Evolutionary conservation across 2,329 filamentous ascomycete species (phyloP), one percentile per base, ranked within the genome.

Genomic region (Colletotrichum sp.): DNA sequence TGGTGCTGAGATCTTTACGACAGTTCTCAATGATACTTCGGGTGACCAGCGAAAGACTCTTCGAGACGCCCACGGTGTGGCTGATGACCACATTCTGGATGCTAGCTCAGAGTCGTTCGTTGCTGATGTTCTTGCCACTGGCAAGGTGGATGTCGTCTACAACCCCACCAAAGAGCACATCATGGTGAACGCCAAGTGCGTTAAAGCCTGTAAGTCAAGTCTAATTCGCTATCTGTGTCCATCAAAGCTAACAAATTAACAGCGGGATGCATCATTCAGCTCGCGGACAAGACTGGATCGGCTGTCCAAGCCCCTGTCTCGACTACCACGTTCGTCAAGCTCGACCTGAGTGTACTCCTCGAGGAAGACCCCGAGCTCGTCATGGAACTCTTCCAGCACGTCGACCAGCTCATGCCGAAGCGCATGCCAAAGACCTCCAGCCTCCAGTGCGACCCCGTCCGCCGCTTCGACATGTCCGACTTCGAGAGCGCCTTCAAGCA

Each of bases 1-100:
- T 8, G 87, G 84, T 1, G 85, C 84, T 10, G 81, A 85, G 4
- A 78, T 91, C 3, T 88, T 87, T 70, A 83, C 82, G 3, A 89
- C 86, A 0, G 84, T 88, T 1, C 69, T 80, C 56, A 84, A 81
- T 0, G 67, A 79, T 12, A 74, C 78, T 8, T 64, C 78, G 2
- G 60, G 79, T 1, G 77, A 80, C 2, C 88, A 91, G 72, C 83
- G 82, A 12, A 61, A 79, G 1, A 70, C 84, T 4, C 79, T 91
- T 2, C 68, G 81, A 6, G 25, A 79, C 1, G 61, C 71, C 0
- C 82, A 83, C 58, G 83, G 84, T 0, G 71, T 91, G 6, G 77
- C 80, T 0, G 64, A 81, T 1, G 74, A 83, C 3, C 82, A 82
- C 27, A 87, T 90, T 15, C 77, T 91, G 5, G 68, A 75, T n/a